These are phyloP conservation scores for Trichoderma atrobrunneum DNA, from an alignment of 2,329 filamentous ascomycete genomes.

Conservation along the genomic window DNA sequence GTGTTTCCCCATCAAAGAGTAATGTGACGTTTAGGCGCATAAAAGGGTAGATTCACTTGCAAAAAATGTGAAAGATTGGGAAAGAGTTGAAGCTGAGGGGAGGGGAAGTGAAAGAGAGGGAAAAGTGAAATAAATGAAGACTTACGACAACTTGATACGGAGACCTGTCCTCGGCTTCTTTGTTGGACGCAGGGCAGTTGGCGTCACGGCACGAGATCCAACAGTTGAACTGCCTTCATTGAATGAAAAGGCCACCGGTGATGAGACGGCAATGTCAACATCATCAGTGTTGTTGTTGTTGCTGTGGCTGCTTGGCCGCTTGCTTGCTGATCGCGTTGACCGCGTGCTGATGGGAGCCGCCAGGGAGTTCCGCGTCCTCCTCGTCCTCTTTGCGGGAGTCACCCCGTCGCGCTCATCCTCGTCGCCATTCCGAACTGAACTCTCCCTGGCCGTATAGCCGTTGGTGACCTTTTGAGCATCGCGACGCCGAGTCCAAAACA, in stretches of 20 bases:
- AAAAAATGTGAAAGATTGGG: neutral
- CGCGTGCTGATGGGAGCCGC: constrained; percentile 37
- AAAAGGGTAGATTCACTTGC: neutral
- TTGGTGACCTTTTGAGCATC: constrained; percentile 42
- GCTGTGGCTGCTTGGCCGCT: constrained; percentile 41
- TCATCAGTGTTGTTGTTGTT: constrained; percentile 45
- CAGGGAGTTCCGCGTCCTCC: constrained; percentile 37
- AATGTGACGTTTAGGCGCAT: neutral
- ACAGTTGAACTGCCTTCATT: constrained; percentile 46
- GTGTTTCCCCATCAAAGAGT: neutral
- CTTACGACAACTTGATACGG: constrained; percentile 69
- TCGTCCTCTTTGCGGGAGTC: constrained; percentile 35
- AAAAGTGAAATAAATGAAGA: neutral
- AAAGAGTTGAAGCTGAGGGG: neutral
- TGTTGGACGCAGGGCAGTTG: constrained; percentile 50
- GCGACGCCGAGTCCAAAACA: constrained; percentile 36
- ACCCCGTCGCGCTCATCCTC: constrained; percentile 28
- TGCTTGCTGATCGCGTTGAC: constrained; percentile 49
- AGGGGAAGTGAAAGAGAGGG: neutral
- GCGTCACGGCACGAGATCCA: constrained; percentile 60
- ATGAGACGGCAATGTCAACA: constrained; percentile 47
- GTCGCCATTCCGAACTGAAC: constrained; percentile 36
- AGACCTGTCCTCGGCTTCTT: constrained; percentile 62
- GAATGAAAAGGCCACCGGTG: constrained; percentile 51
- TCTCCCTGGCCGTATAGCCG: constrained; percentile 35